Percentiles rank a stretch among this genome's conserved stretches.
Conservation (phyloP, 768 basidiomycete species). For the Mycena galericulata region DNA sequence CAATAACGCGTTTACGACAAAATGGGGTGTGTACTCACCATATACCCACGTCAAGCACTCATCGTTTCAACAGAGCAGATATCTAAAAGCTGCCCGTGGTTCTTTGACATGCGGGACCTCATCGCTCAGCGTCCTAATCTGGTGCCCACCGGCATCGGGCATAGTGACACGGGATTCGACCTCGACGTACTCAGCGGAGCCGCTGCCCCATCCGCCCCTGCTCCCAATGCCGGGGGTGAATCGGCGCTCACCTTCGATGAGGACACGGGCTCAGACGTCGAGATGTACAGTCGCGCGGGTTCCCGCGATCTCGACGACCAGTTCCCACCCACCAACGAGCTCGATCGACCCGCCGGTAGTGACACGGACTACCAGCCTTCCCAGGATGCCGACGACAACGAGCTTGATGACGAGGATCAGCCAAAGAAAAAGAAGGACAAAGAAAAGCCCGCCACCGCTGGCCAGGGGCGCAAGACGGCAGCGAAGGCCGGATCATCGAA, state of each 20-base stretch:
- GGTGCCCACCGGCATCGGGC: background rate
- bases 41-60: too few species aligned
- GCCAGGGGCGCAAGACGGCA: background rate
- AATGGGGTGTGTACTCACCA: slow-evolving; percentile 2
- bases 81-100: slow-evolving; percentile 30
- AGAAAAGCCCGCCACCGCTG: background rate
- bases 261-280: too few species aligned
- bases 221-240: too few species aligned
- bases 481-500: background rate
- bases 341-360: background rate
- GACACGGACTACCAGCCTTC: background rate
- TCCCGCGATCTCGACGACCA: background rate
- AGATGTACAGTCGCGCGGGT: too few species aligned
- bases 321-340: background rate
- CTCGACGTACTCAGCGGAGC: background rate
- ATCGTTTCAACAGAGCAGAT: background rate
- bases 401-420: background rate
- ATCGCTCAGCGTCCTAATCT: background rate
- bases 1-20: background rate
- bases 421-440: background rate
- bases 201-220: background rate
- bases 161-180: background rate
- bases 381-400: background rate
- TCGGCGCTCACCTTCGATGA: too few species aligned
- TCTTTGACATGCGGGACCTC: background rate